Conservation (phyloP, 116 monocot genomes). For the Iris pallida region DNA sequence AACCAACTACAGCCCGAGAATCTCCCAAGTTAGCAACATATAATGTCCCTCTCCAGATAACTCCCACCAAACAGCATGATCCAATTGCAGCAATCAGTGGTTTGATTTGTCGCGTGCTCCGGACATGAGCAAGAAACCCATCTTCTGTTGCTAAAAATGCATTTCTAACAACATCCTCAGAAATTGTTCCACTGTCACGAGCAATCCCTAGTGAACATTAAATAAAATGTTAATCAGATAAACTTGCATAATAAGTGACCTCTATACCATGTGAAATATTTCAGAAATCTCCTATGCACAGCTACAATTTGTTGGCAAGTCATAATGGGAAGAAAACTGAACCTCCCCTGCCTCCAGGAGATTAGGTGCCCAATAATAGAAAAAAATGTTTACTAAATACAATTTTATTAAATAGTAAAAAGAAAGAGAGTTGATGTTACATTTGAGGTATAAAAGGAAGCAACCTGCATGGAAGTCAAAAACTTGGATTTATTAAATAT, state of each 20-base stretch:
- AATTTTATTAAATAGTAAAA: neutral
- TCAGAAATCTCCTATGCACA: neutral
- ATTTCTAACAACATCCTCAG: slow-evolving; percentile 54
- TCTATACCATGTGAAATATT: neutral
- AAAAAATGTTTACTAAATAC: slow-evolving; percentile 2
- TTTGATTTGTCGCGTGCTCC: slow-evolving; percentile 42
- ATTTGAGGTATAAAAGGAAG: neutral
- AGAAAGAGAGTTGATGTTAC: neutral
- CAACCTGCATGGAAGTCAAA: neutral
- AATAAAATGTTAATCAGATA: slow-evolving; percentile 1
- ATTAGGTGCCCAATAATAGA: neutral
- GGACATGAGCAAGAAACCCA: slow-evolving; percentile 56
- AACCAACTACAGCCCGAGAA: slow-evolving; percentile 78
- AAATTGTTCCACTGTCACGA: slow-evolving; percentile 48
- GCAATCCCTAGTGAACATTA: slow-evolving; percentile 33
- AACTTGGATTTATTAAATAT: neutral
- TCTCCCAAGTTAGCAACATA: slow-evolving; percentile 83
- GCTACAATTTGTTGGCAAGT: neutral
- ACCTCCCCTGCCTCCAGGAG: slow-evolving; percentile 1
- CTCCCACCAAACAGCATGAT: slow-evolving; percentile 80
- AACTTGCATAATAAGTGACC: neutral
- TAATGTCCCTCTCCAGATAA: slow-evolving; percentile 70
- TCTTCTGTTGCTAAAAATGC: slow-evolving; percentile 75
- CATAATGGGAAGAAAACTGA: neutral
- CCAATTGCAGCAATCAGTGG: slow-evolving; percentile 64